Evolutionary conservation across 352 stramenopile species (phyloP).

Genomic region (Poterioochromonas sp.): DNA sequence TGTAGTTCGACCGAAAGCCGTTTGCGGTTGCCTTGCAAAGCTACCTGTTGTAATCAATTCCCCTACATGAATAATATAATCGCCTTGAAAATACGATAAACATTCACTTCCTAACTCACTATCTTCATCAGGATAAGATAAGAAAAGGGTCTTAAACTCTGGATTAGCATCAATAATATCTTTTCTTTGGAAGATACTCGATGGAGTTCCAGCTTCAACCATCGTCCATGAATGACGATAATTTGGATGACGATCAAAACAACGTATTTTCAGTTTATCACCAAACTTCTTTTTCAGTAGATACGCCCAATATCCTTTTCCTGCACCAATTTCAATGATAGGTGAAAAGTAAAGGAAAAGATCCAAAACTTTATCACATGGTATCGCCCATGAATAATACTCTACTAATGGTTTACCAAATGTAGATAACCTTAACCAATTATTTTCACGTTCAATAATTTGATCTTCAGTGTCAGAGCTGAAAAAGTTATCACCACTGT

Average conservation of each 20-base stretch:
- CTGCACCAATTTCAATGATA: constrained; percentile 6
- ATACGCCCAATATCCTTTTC: constrained; percentile 19
- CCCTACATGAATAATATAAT: constrained; percentile 21
- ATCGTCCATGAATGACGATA: background rate
- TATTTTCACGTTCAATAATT: background rate
- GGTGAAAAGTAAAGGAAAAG: constrained; percentile 3
- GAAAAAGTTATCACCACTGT: too few species aligned
- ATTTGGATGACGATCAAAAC: background rate
- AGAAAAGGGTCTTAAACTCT: background rate
- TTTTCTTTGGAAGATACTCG: background rate
- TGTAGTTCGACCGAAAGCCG: background rate
- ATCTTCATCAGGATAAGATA: constrained; percentile 21
- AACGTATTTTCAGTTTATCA: background rate
- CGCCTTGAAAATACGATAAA: background rate
- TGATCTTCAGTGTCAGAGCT: too few species aligned
- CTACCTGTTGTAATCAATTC: background rate
- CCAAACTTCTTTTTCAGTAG: background rate
- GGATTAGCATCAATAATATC: background rate
- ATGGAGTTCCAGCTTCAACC: background rate
- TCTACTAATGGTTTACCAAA: background rate
- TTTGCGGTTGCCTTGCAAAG: background rate
- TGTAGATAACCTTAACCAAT: background rate
- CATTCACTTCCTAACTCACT: background rate
- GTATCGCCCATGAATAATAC: constrained; percentile 23
- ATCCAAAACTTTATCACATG: background rate